A percentile compares a stretch with the other conserved stretches of the same genome.
These are phyloP conservation scores for Kodamaea derodonti DNA, from an alignment of 1,139 yeast species.

Conservation along the genomic window DNA sequence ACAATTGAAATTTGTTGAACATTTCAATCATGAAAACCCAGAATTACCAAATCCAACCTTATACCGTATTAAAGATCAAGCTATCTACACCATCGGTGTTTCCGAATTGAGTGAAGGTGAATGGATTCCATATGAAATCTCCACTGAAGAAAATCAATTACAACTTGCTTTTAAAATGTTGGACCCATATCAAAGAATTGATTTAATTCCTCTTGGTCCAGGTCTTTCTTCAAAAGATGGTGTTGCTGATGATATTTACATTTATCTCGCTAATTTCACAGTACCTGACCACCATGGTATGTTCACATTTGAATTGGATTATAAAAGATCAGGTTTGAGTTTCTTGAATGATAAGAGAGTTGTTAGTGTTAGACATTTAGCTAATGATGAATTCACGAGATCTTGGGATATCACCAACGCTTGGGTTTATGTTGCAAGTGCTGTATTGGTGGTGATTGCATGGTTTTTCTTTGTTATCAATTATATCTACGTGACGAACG, in stretches of 20 bases:
- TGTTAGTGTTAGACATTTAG: constrained; percentile 88
- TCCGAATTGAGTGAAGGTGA: constrained; percentile 56
- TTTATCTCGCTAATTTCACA: constrained; percentile 47
- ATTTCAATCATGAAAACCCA: constrained; percentile 48
- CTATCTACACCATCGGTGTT: constrained; percentile 60
- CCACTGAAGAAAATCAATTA: constrained; percentile 48
- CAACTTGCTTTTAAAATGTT: constrained; percentile 88
- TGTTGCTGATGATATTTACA: constrained; percentile 33
- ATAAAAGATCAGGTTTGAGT: constrained; percentile 75
- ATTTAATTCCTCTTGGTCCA: constrained; percentile 44
- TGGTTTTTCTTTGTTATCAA: constrained; percentile 75
- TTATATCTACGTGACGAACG: constrained; percentile 50
- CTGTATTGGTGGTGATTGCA: constrained; percentile 61
- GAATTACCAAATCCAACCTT: constrained; percentile 33
- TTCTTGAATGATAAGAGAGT: constrained; percentile 63
- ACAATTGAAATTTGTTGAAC: constrained; percentile 50
- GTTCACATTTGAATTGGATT: constrained; percentile 80
- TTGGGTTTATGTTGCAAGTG: constrained; percentile 82
- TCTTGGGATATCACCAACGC: constrained; percentile 92
- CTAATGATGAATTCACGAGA: constrained; percentile 92
- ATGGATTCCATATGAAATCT: constrained; percentile 65
- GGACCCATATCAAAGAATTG: constrained; percentile 90
- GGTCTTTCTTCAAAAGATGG: constrained; percentile 41
- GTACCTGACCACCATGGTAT: constrained; percentile 97
- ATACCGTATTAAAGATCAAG: constrained; percentile 74